A percentile compares a stretch with the other conserved stretches of the same genome.
These are phyloP conservation scores for Fragaria iinumae DNA, from an alignment of 306 rosid genomes.

Conservation along the genomic window DNA sequence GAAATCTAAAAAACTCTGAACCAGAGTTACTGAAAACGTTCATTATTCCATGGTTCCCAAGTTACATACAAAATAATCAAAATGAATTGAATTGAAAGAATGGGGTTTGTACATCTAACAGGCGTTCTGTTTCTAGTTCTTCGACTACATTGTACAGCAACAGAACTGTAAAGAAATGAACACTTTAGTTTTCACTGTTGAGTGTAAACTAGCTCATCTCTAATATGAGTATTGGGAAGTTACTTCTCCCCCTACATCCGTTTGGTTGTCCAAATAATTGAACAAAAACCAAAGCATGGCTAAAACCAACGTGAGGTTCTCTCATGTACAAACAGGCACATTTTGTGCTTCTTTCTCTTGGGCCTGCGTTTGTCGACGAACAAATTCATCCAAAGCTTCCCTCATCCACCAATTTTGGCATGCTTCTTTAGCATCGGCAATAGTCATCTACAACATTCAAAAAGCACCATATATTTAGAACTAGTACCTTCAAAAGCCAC, in stretches of 20 bases:
- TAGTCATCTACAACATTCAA: slow-evolving; percentile 57
- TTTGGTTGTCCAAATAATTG: slow-evolving; percentile 20
- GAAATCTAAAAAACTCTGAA: background rate
- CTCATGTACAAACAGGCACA: slow-evolving; percentile 27
- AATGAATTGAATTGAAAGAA: slow-evolving; percentile 35
- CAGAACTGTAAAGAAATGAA: background rate
- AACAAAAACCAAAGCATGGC: background rate
- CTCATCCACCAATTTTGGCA: slow-evolving; percentile 92
- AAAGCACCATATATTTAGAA: slow-evolving; percentile 32
- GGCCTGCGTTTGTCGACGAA: slow-evolving; percentile 38
- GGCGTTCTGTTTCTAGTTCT: slow-evolving; percentile 29
- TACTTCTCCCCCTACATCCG: slow-evolving; percentile 16
- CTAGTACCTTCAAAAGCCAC: slow-evolving; percentile 9
- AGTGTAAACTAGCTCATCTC: background rate
- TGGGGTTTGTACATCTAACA: slow-evolving; percentile 41
- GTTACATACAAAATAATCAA: slow-evolving; percentile 16
- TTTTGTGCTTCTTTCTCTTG: slow-evolving; percentile 12
- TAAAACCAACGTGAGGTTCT: background rate
- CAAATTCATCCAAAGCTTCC: slow-evolving; percentile 68
- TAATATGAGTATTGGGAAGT: background rate
- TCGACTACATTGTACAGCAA: slow-evolving; percentile 28
- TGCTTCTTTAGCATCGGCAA: slow-evolving; percentile 69
- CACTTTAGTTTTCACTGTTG: background rate
- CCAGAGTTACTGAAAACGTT: background rate
- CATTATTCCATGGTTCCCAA: background rate